Evolutionary conservation across 148 eudicot genomes (phyloP), one percentile per base, ranked within the genome.

Genomic region (Tetragonia tetragonoides): DNA sequence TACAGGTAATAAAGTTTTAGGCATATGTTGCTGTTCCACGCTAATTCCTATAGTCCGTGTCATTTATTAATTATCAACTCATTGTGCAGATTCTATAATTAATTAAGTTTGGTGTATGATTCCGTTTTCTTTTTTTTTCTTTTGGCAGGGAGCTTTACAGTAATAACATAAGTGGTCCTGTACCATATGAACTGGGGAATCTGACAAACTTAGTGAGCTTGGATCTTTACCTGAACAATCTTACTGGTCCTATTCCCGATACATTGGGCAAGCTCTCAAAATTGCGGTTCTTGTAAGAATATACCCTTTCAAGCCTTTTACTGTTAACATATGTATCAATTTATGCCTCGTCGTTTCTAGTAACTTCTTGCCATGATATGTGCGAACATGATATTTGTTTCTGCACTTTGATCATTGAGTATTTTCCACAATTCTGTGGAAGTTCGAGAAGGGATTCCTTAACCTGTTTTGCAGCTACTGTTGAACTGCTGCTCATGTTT

Each of bases 141-240:
- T 56, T 71, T 70, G 64, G 77, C 93, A 94, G 98, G 90, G 97
- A 90, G 75, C 95, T 94, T 42, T 90, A 87, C 83, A 89, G 90
- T 71, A 94, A 92, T 81, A 92, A 86, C 81, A 89, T 94, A 62
- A 89, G 85, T 82, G 98, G 98, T 64, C 53, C 57, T 72, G 71
- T 94, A 81, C 97, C 97, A 56, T 2, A 9, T 67, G 97, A 89
- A 84, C 90, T 94, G 34, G 98, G 98, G 69, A 89, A 92, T 70
- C 82, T 93, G 77, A 88, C 91, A n/a, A 87, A 82, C 46, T 86
- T 93, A 86, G 89, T 89, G 86, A 91, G 92, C 84, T 87, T 93
- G 97, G 95, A 93, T 91, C 97, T 93, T 78, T 91, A 88, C 86
- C 64, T 85, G 75, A 93, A 93, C 84, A 80, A 60, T 17, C 86